phyloP scores from a whole-genome alignment of 2,329 filamentous ascomycete species.

The Epichloe glyceriae region DNA sequence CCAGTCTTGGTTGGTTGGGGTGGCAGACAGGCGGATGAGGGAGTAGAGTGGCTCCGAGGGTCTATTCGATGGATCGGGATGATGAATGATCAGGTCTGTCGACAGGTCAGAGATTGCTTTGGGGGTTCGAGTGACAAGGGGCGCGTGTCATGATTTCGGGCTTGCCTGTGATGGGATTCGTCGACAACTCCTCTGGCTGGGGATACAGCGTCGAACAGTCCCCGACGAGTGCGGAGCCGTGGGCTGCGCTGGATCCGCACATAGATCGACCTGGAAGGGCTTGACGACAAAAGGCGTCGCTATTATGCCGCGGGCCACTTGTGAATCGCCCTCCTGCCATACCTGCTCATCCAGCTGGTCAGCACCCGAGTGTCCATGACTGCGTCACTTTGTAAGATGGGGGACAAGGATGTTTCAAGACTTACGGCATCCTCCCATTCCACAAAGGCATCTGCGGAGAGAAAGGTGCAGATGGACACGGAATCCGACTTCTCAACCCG shows the following conservation, averaged over 20 bases:
- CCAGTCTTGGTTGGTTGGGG: slow-evolving; percentile 37
- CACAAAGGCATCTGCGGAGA: slow-evolving; percentile 40
- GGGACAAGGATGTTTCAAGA: neutral
- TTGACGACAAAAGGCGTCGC: slow-evolving; percentile 36
- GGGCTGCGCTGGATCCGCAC: slow-evolving; percentile 12
- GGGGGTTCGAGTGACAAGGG: neutral
- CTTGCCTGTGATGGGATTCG: slow-evolving; percentile 14
- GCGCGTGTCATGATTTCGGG: neutral
- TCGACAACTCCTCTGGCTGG: slow-evolving; percentile 21
- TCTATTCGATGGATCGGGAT: slow-evolving; percentile 12
- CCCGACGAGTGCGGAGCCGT: slow-evolving; percentile 24
- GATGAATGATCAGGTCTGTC: slow-evolving; percentile 34
- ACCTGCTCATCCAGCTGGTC: slow-evolving; percentile 20
- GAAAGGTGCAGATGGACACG: slow-evolving; percentile 34
- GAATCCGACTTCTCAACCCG: slow-evolving; percentile 28
- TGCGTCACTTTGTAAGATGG: too few relatives aligned
- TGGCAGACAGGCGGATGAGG: slow-evolving; percentile 39
- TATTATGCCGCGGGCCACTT: slow-evolving; percentile 39
- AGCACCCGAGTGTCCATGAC: neutral
- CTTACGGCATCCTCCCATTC: slow-evolving; percentile 41
- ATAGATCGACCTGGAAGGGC: slow-evolving; percentile 36
- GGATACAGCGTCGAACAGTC: slow-evolving; percentile 35
- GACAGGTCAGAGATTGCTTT: neutral
- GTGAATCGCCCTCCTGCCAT: slow-evolving; percentile 24
- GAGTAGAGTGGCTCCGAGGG: slow-evolving; percentile 33